Evolutionary conservation across 2,329 filamentous ascomycete species (phyloP), one percentile per base, ranked within the genome.

Genomic region (Fusarium anthophilum): DNA sequence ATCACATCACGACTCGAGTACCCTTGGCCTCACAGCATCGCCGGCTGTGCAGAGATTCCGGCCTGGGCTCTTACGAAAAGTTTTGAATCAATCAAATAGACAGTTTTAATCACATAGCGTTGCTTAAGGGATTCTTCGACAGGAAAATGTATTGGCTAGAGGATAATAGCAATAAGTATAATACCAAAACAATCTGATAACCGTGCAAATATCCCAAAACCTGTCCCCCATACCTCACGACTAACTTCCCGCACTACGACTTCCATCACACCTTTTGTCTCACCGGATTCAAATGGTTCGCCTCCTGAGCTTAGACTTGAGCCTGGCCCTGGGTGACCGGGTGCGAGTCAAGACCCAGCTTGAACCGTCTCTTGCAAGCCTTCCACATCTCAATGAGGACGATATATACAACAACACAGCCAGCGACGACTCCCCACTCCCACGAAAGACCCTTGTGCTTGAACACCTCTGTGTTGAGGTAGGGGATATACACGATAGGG

Each of bases 381-480:
- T 94, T 94, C 91, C 92, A 94, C 2, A 77, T 76, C 83, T 94
- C 92, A 6, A 93, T 85, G 14, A 92, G 87, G 0, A 82, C 81
- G 55, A 94, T 84, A 81, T 93, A 94, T 14, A 88, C 79, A 4
- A 87, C 80, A 2, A 91, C 86, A 39, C 86, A 88, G 24, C 89
- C 86, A 51, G 88, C 84, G 2, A 94, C 91, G 5, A 94, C 85
- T 4, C 87, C 91, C 92, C 92, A 94, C 78, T 94, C 92, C 91
- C 91, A 93, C 5, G 84, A 86, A 63, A 94, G 91, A 2, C 87
- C 89, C 48, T 86, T 85, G 79, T 94, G 92, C 81, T 93, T 91
- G 83, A 94, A 94, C 5, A 94, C 91, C 6, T 84, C 82, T 2
- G 84, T 86, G 79, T 93, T 93, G 74, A 94, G 85, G 30, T 88